Conservation (phyloP, 108 stramenopile species). For the Skeletonema grethae region DNA sequence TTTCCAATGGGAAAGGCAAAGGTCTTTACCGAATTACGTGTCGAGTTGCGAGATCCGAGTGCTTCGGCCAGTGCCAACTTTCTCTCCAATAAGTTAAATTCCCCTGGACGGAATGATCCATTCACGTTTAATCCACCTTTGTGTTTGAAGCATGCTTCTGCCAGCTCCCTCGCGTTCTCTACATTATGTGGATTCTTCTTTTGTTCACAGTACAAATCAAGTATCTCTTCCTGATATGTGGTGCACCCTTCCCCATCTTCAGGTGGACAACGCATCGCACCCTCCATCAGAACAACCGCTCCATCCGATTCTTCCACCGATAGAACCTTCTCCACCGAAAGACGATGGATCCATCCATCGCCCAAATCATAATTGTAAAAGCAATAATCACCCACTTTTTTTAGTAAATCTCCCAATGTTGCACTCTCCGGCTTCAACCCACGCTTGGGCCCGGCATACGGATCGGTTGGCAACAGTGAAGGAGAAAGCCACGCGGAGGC, state of each 20-base stretch:
- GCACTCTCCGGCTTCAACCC: constrained; percentile 6
- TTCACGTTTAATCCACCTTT: constrained; percentile 17
- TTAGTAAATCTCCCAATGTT: constrained; percentile 25
- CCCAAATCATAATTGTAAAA: constrained; percentile 44
- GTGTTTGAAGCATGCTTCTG: constrained; percentile 18
- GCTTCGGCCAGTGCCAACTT: constrained; percentile 17
- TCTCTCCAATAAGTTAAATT: constrained; percentile 23
- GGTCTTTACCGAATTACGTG: constrained; percentile 7
- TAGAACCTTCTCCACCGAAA: constrained; percentile 11
- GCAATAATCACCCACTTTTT: constrained; percentile 17
- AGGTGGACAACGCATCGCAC: constrained; percentile 32
- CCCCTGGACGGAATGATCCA: constrained; percentile 26
- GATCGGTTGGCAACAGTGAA: not conserved
- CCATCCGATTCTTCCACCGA: constrained; percentile 12
- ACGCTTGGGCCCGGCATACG: not conserved
- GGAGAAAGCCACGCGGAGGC: not conserved
- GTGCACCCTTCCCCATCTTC: constrained; percentile 37
- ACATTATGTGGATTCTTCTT: constrained; percentile 6
- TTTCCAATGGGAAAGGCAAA: constrained; percentile 3
- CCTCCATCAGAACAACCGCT: constrained; percentile 14
- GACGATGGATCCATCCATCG: constrained; percentile 23
- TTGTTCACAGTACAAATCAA: constrained; percentile 5
- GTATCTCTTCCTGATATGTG: constrained; percentile 20
- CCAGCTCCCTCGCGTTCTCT: constrained; percentile 13
- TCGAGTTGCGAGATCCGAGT: constrained; percentile 3